A percentile compares a stretch with the other conserved stretches of the same genome.
Conservation (phyloP, 2,329 filamentous ascomycete genomes). For the Bipolaris victoriae region DNA sequence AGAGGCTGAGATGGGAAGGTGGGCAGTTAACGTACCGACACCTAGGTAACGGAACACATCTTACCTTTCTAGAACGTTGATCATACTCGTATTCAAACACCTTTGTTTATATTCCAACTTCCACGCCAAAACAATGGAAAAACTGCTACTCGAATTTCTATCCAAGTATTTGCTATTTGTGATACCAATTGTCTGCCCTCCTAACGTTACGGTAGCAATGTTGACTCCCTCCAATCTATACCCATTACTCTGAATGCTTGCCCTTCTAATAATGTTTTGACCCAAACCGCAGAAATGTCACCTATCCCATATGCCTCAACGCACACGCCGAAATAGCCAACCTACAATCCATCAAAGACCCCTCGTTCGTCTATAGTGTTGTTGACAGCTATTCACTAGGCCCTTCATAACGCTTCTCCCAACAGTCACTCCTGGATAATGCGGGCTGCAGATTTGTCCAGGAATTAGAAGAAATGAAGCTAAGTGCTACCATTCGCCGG, state of each 20-base stretch:
- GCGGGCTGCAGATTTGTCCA: slow-evolving; percentile 10
- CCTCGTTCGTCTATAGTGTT: slow-evolving; percentile 3
- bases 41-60: not conserved
- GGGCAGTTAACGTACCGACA: slow-evolving; percentile 3
- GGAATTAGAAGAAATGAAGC: slow-evolving; percentile 25
- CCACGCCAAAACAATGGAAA: not conserved
- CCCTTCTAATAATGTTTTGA: slow-evolving; percentile 15
- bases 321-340: slow-evolving; percentile 9
- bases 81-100: not conserved
- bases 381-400: not conserved
- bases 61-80: not conserved
- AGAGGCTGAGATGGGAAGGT: slow-evolving; percentile 30
- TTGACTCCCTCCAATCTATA: slow-evolving; percentile 1
- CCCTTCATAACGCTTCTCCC: slow-evolving; percentile 8
- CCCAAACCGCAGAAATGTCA: slow-evolving; percentile 15
- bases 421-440: slow-evolving; percentile 12
- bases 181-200: slow-evolving; percentile 3
- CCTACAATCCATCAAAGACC: not conserved
- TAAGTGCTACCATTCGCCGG: slow-evolving; percentile 37
- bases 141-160: too few species aligned
- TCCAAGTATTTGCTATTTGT: not conserved
- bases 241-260: slow-evolving; percentile 6
- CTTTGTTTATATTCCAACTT: not conserved
- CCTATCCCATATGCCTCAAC: slow-evolving; percentile 12
- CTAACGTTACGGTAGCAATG: slow-evolving; percentile 2